phyloP scores from a whole-genome alignment of 2,329 filamentous ascomycete species.

The Didymella pomorum region DNA sequence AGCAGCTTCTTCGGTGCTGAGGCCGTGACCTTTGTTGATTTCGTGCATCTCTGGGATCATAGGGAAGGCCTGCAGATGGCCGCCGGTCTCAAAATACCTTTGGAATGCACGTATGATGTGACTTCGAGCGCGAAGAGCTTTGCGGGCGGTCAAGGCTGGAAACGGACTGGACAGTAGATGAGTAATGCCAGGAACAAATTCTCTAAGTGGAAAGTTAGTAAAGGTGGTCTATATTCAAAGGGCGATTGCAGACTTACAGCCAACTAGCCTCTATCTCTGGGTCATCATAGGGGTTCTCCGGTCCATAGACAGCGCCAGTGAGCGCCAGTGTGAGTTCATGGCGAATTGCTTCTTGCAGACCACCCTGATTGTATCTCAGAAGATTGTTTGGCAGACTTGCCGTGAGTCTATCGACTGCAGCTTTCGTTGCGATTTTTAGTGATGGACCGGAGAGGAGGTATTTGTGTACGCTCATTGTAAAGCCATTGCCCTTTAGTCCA shows the following conservation, averaged over 20 bases:
- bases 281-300: conserved; percentile 53
- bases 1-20: conserved; percentile 51
- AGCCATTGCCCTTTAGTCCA: conserved; percentile 50
- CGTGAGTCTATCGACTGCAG: conserved; percentile 45
- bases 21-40: conserved; percentile 38
- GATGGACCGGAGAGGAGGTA: conserved; percentile 45
- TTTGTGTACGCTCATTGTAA: conserved; percentile 48
- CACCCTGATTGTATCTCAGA: conserved; percentile 8
- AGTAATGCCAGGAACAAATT: conserved; percentile 38
- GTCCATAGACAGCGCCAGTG: conserved; percentile 54
- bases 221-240: not conserved
- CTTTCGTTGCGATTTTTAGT: conserved; percentile 49
- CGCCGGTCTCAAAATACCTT: conserved; percentile 52
- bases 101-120: conserved; percentile 49
- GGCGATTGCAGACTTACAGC: conserved; percentile 38
- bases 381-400: conserved; percentile 28
- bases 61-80: conserved; percentile 51
- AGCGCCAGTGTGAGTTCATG: conserved; percentile 49
- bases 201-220: conserved; percentile 7
- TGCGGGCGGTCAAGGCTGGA: conserved; percentile 42
- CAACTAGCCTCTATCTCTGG: conserved; percentile 47
- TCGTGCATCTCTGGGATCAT: conserved; percentile 51
- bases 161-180: conserved; percentile 34
- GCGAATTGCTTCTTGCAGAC: conserved; percentile 35
- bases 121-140: conserved; percentile 44